These are phyloP conservation scores for Penstemon eatonii DNA, from an alignment of 257 asterid genomes.

Conservation along the genomic window DNA sequence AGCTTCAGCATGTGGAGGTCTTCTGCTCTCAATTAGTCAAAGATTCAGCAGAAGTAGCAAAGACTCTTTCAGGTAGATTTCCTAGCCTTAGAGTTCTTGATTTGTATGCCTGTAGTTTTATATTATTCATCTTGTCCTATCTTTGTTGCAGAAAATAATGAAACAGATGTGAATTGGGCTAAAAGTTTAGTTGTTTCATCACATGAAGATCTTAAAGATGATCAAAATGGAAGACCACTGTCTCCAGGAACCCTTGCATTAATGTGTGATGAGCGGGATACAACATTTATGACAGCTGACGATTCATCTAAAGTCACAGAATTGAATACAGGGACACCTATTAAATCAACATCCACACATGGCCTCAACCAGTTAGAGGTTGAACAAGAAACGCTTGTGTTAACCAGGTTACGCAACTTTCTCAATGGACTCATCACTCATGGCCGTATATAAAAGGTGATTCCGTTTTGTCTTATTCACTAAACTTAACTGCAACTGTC, in stretches of 20 bases:
- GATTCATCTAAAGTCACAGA: slow-evolving; percentile 28
- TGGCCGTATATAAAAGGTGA: slow-evolving; percentile 48
- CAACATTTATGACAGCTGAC: slow-evolving; percentile 27
- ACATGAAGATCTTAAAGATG: slow-evolving; percentile 28
- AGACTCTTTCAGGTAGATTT: slow-evolving; percentile 43
- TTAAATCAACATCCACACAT: slow-evolving; percentile 25
- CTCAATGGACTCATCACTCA: slow-evolving; percentile 52
- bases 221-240: slow-evolving; percentile 39
- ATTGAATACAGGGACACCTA: slow-evolving; percentile 19
- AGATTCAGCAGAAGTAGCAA: slow-evolving; percentile 59
- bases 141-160: slow-evolving; percentile 32
- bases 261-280: slow-evolving; percentile 56
- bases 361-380: slow-evolving; percentile 34
- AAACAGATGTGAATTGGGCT: slow-evolving; percentile 25
- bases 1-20: slow-evolving; percentile 46
- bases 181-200: slow-evolving; percentile 32
- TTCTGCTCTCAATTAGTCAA: slow-evolving; percentile 55
- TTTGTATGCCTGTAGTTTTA: slow-evolving; percentile 5
- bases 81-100: not conserved
- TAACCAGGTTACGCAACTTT: slow-evolving; percentile 45
- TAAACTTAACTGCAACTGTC: not conserved
- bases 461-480: not conserved
- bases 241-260: slow-evolving; percentile 64
- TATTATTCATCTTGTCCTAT: slow-evolving; percentile 7
- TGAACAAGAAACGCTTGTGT: slow-evolving; percentile 70